Base-by-base conservation (phyloP, 1,139 yeast genomes). In the Diutina rugosa region DNA sequence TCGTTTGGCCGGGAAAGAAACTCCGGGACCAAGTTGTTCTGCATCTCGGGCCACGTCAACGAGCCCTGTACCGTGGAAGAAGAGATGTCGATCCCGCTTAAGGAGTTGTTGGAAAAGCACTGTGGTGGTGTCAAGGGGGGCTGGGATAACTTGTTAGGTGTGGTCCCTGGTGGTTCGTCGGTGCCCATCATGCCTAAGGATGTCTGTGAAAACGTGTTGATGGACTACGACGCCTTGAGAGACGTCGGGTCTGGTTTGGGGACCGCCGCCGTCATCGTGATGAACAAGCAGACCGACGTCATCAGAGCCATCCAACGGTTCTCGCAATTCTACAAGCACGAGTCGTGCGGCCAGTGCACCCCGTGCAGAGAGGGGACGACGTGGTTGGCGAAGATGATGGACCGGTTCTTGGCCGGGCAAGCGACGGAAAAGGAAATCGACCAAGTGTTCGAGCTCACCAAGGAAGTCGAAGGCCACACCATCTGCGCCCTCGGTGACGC, bases 311-410 rank as follows among this genome's bases (percentile, higher is more conserved):
- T 88, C 68, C 95, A 89, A 71, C 80, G 96, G 71, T 81, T 89
- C 65, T 71, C 91, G 54, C 82, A 85, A 56, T 88, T 88, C 70
- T 89, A 87, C 76, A 87, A 85, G 74, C 96, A 88, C 71, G 96
- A 88, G 77, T 86, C 95, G 10, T 88, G 96, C 74, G 96, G 96
- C 60, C 96, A 88, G 74, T 88, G 96, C 76, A 88, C 96, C 16
- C 96, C 96, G 59, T 89, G 96, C 74, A 84, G 96, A 72, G 96
- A 89, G 74, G 96, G 96, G 60, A 89, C 96, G 55, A 85, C 95
- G 41, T 88, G 93, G 87, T 74, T 88, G 62, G 77, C 79, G 60
- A 85, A 82, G 72, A 84, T 87, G 80, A 88, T 88, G 96, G 87
- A 85, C 67, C 81, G 96, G 68, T 80, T 89, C 69, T 80, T 75